phyloP scores from a whole-genome alignment of 305 asterid genomes.

The Fraxinus floribunda region DNA sequence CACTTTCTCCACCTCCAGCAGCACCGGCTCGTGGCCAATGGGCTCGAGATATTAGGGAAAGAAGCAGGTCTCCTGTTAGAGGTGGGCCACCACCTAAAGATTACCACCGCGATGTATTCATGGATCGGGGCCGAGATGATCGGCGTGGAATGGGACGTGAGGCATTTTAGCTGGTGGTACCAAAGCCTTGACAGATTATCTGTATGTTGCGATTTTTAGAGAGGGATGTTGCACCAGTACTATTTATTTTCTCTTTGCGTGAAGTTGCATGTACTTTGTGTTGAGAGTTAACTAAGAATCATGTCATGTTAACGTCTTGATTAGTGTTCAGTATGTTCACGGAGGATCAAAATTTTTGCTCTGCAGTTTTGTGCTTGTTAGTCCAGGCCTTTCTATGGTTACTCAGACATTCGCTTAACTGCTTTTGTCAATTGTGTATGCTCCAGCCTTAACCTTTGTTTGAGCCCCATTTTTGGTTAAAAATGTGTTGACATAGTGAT shows the following conservation, averaged over 20 bases:
- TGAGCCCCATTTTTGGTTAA: neutral
- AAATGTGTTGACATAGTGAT: neutral
- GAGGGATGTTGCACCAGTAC: neutral
- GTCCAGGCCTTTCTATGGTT: neutral
- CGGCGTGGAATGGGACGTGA: slow-evolving; percentile 51
- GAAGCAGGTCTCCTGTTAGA: slow-evolving; percentile 81
- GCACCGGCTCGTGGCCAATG: slow-evolving; percentile 56
- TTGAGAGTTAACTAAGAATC: neutral
- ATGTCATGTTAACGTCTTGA: neutral
- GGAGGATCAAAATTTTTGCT: neutral
- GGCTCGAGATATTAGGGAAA: slow-evolving; percentile 58
- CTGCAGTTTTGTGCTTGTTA: neutral
- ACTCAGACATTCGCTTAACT: neutral
- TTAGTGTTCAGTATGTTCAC: neutral
- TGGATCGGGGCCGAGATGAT: slow-evolving; percentile 60
- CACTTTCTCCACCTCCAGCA: slow-evolving; percentile 51
- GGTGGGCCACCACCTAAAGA: slow-evolving; percentile 52
- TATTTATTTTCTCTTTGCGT: neutral
- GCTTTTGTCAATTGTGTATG: neutral
- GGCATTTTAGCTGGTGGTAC: slow-evolving; percentile 40
- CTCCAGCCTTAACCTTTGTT: neutral
- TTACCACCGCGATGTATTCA: slow-evolving; percentile 48
- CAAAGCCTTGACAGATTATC: neutral
- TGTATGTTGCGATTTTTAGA: neutral
- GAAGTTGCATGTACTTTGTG: neutral